phyloP scores from a whole-genome alignment of 768 basidiomycete species.

The Suillus luteus region DNA sequence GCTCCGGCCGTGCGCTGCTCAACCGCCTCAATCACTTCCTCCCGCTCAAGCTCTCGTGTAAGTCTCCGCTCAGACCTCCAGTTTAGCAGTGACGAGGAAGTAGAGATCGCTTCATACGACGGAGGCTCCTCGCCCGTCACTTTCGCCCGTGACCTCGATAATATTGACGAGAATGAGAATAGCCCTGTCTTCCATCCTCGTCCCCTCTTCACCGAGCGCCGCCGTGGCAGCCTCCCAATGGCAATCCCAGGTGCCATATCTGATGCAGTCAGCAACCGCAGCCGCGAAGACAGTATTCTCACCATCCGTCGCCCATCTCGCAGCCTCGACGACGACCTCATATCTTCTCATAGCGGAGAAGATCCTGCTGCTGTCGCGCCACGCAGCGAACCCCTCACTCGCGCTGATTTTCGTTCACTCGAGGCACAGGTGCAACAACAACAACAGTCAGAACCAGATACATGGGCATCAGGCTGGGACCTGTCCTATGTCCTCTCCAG shows the following conservation, averaged over 20 bases:
- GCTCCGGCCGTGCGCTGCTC: constrained; percentile 34
- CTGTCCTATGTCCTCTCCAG: constrained; percentile 42
- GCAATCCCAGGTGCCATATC: constrained; percentile 47
- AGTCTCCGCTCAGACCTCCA: constrained; percentile 38
- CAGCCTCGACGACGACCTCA: constrained; percentile 54
- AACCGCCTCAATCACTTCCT: constrained; percentile 45
- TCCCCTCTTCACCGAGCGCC: constrained; percentile 21
- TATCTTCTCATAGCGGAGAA: constrained; percentile 23
- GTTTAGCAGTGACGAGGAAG: constrained; percentile 52
- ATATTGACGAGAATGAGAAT: constrained; percentile 25
- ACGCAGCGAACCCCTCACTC: constrained; percentile 43
- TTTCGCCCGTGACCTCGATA: constrained; percentile 39
- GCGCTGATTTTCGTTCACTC: constrained; percentile 56
- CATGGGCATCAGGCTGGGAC: constrained; percentile 42
- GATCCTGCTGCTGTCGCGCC: constrained; percentile 40
- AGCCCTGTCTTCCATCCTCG: constrained; percentile 28
- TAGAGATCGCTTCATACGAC: constrained; percentile 42
- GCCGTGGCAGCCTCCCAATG: constrained; percentile 64
- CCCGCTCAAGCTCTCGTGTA: constrained; percentile 36
- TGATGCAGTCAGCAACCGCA: constrained; percentile 36
- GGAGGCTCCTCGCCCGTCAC: constrained; percentile 40
- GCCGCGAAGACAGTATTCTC: constrained; percentile 58
- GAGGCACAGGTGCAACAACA: constrained; percentile 41
- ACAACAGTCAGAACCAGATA: constrained; percentile 18
- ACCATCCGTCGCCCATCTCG: constrained; percentile 64